Evolutionary conservation across 768 basidiomycete genomes (phyloP).

Genomic region (Podaxis rugospora): DNA sequence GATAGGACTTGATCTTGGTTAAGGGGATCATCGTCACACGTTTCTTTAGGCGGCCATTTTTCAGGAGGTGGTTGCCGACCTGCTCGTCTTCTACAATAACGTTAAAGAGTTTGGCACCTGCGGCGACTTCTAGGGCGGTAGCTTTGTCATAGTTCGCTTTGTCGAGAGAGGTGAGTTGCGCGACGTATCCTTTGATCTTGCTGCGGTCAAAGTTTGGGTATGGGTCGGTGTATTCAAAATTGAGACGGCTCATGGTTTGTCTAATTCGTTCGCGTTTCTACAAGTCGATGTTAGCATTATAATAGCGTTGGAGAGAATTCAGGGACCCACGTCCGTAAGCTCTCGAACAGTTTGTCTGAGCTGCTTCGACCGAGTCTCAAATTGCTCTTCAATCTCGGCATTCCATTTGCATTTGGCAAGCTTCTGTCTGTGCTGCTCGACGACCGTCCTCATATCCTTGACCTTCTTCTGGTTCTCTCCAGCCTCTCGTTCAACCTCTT

Average conservation of each 20-base stretch:
- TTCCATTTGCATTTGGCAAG: not conserved
- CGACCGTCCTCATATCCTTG: conserved; percentile 49
- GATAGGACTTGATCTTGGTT: conserved; percentile 78
- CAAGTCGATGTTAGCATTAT: not conserved
- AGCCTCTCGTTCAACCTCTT: conserved; percentile 81
- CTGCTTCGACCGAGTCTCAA: too few species aligned
- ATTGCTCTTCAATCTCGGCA: too few species aligned
- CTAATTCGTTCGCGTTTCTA: conserved; percentile 69
- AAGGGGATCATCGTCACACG: conserved; percentile 92
- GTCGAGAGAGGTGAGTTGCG: conserved; percentile 77
- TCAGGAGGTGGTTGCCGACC: conserved; percentile 80
- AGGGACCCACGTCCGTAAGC: too few species aligned
- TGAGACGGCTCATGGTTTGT: conserved; percentile 62
- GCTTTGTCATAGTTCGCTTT: conserved; percentile 69
- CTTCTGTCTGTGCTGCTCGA: conserved; percentile 50
- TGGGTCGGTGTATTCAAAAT: conserved; percentile 82
- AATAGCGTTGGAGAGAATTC: conserved; percentile 21
- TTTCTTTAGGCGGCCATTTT: conserved; percentile 70
- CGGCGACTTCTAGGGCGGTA: conserved; percentile 90
- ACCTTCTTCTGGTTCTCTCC: conserved; percentile 70
- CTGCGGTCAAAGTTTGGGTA: conserved; percentile 74
- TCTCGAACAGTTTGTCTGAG: too few species aligned
- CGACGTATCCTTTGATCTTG: conserved; percentile 86
- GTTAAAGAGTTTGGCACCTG: conserved; percentile 86
- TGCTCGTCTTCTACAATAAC: conserved; percentile 91